phyloP scores from a whole-genome alignment of 73 alveolate genomes.

The Breviolum minutum region DNA sequence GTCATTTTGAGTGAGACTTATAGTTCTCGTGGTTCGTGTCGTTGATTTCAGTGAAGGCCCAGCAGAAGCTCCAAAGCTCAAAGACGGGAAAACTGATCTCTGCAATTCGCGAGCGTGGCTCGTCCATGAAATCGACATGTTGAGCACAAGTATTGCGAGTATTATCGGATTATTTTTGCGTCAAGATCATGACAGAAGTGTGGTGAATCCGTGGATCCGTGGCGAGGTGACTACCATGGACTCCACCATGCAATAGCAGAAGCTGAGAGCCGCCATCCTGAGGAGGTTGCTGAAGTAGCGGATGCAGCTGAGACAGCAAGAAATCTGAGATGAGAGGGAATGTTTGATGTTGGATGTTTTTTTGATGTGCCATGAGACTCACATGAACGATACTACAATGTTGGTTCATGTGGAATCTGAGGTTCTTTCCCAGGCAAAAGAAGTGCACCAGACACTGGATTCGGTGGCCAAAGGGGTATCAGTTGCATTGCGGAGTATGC shows the following conservation, averaged over 20 bases:
- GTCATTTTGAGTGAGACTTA: not conserved
- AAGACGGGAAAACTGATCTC: constrained; percentile 58
- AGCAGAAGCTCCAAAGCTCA: constrained; percentile 77
- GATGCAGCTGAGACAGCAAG: not conserved
- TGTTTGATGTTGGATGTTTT: too few relatives aligned
- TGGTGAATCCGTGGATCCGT: not conserved
- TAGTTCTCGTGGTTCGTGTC: too few relatives aligned
- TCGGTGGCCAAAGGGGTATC: constrained; percentile 47
- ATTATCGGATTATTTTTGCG: too few relatives aligned
- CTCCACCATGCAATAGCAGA: constrained; percentile 21
- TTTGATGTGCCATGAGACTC: too few relatives aligned
- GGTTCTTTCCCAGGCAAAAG: constrained; percentile 80
- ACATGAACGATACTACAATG: not conserved
- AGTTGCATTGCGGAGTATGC: constrained; percentile 36
- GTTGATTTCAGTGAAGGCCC: too few relatives aligned
- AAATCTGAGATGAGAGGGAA: not conserved
- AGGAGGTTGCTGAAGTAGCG: constrained; percentile 49
- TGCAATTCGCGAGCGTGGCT: constrained; percentile 55
- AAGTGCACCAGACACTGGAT: constrained; percentile 26
- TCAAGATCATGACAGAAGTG: too few relatives aligned
- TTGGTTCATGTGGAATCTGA: not conserved
- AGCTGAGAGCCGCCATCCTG: constrained; percentile 54
- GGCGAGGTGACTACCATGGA: constrained; percentile 26
- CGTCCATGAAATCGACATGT: not conserved
- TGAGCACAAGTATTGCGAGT: too few relatives aligned